Conservation (phyloP, 345 rosid species). For the Aegle marmelos region DNA sequence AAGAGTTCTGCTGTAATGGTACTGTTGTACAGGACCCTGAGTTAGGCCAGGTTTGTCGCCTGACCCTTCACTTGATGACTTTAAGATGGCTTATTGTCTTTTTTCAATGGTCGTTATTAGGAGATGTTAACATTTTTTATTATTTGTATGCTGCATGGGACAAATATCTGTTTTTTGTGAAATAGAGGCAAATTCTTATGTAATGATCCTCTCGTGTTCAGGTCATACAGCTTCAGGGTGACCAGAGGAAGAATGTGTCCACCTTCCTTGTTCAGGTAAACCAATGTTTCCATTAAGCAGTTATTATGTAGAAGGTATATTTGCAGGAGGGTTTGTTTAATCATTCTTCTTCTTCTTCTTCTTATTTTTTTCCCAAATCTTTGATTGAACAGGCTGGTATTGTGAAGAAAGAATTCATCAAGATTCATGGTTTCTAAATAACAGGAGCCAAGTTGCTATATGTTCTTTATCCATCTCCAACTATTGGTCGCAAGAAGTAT, state of each 20-base stretch:
- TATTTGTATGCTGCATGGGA: not conserved
- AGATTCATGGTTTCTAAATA: constrained; percentile 73
- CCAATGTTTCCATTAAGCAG: not conserved
- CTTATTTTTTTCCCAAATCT: not conserved
- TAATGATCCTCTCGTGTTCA: constrained; percentile 7
- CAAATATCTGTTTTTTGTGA: not conserved
- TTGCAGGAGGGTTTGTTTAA: not conserved
- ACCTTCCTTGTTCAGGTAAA: constrained; percentile 70
- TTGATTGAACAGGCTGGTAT: constrained; percentile 56
- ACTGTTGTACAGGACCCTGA: constrained; percentile 85
- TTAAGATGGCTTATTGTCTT: not conserved
- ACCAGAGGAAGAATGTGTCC: constrained; percentile 79
- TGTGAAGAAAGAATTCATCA: constrained; percentile 79
- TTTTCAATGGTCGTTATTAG: not conserved
- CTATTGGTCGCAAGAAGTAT: not conserved
- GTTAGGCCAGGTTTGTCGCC: constrained; percentile 61
- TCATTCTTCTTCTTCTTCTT: not conserved
- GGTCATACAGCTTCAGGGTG: constrained; percentile 92
- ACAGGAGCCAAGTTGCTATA: constrained; percentile 1
- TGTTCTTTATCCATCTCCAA: not conserved
- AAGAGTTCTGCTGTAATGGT: constrained; percentile 69
- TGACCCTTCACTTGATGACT: not conserved
- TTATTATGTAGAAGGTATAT: not conserved
- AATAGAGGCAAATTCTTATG: not conserved
- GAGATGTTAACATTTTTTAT: not conserved